These are phyloP conservation scores for Sporothrix brunneoviolacea DNA, from an alignment of 2,329 filamentous ascomycete genomes.

Conservation along the genomic window DNA sequence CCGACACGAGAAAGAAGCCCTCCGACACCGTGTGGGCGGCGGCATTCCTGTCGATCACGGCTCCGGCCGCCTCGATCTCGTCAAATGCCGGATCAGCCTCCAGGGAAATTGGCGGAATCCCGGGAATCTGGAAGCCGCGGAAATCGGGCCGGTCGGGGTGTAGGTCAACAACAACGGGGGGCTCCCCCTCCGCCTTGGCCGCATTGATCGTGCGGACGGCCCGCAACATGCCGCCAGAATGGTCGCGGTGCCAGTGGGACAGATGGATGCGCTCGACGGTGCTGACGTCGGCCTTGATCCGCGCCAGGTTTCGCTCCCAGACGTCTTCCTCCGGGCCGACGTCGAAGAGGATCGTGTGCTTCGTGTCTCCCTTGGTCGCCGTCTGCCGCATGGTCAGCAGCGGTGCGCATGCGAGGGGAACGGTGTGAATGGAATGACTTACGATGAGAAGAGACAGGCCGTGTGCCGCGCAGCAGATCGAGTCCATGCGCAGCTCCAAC, in stretches of 20 bases:
- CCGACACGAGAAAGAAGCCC: slow-evolving; percentile 45
- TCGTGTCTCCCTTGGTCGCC: slow-evolving; percentile 35
- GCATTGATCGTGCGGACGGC: slow-evolving; percentile 42
- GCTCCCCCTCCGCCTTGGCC: slow-evolving; percentile 25
- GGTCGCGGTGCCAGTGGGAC: slow-evolving; percentile 50
- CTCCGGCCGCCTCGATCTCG: slow-evolving; percentile 39
- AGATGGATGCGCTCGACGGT: slow-evolving; percentile 41
- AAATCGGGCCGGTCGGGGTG: slow-evolving; percentile 46
- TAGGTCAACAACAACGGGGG: slow-evolving; percentile 38
- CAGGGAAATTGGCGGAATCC: slow-evolving; percentile 36
- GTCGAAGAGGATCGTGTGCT: slow-evolving; percentile 46
- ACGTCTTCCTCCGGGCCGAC: slow-evolving; percentile 44
- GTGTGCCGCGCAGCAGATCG: slow-evolving; percentile 47
- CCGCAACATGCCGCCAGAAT: slow-evolving; percentile 44
- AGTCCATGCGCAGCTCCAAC: slow-evolving; percentile 41
- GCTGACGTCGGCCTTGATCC: slow-evolving; percentile 35
- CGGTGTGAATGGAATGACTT: slow-evolving; percentile 15
- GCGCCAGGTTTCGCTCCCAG: slow-evolving; percentile 43
- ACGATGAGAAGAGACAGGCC: slow-evolving; percentile 47
- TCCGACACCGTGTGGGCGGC: slow-evolving; percentile 40
- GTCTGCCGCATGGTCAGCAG: too few relatives aligned
- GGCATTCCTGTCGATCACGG: slow-evolving; percentile 29
- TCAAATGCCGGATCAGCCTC: slow-evolving; percentile 46
- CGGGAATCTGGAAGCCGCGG: slow-evolving; percentile 37
- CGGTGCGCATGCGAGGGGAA: too few relatives aligned